Evolutionary conservation across 257 asterid species (phyloP), one percentile per base, ranked within the genome.

Genomic region (Ballota nigra): DNA sequence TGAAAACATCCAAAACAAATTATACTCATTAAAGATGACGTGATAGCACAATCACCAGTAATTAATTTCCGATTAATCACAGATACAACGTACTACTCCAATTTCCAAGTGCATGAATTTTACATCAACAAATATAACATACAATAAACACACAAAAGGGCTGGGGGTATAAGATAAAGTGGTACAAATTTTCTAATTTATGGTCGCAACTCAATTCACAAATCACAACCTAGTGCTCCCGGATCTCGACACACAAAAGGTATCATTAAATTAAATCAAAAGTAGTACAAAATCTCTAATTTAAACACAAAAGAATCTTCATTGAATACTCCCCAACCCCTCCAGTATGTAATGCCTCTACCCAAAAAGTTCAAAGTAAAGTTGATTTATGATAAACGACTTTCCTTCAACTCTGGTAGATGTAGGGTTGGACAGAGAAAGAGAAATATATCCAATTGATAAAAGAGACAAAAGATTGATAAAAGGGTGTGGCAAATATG

Each of bases 381-480:
- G 56, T 1, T 13, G 2, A 40, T 41, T 43, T 40, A 43, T 13
- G 34, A 12, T 8, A 63, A 22, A 40, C 40, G 33, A 11, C 31
- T 22, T 53, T 47, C 22, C 1, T 55, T 20, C 33, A 55, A 53
- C 10, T 52, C 24, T 52, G 15, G 52, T 33, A 5, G 8, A 9
- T 6, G 6, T 33, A 6, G 8, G 6, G 29, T 1, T 1, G 3
- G 29, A 26, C 2, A 26, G 6, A n/a, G 11, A 49, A 6, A n/a
- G 23, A n/a, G 4, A 49, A 6, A 49, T 0, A 3, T 1, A 15
- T 43, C 55, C 9, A 47, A 16, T 47, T n/a, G 10, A 47, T 47
- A 47, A 47, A 47, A 47, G 55, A 67, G 87, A 83, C 87, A 82
- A 71, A 69, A 57, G 8, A 47, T 34, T 72, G 74, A 69, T 67